phyloP scores from a whole-genome alignment of 176 grass and related monocot genomes.

The Raddia guianensis region DNA sequence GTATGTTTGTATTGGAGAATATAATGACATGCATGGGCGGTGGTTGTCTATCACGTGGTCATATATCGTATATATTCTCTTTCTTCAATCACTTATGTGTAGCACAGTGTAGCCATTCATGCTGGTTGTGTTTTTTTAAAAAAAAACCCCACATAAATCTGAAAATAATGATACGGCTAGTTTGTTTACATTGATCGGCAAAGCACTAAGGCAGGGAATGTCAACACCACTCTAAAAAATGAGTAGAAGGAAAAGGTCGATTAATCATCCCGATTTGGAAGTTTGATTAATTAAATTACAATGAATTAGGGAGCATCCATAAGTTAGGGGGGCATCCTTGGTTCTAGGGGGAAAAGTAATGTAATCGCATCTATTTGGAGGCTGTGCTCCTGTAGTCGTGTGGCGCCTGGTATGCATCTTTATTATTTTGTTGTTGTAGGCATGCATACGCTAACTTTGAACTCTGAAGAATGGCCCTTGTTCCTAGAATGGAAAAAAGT shows the following conservation, averaged over 20 bases:
- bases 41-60: no score
- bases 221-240: neutral
- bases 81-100: no score
- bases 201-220: neutral
- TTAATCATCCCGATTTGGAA: neutral
- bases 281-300: slow-evolving; percentile 27
- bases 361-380: slow-evolving; percentile 28
- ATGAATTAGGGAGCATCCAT: slow-evolving; percentile 40
- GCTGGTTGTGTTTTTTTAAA: neutral
- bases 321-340: neutral
- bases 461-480: slow-evolving; percentile 29
- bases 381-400: neutral
- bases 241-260: neutral
- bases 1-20: no score
- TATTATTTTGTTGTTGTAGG: neutral
- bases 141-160: neutral
- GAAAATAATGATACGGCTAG: neutral
- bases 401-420: neutral
- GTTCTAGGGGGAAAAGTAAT: slow-evolving; percentile 10
- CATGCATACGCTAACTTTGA: neutral
- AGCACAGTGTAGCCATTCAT: no score
- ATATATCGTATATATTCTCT: no score
- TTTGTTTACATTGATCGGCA: neutral
- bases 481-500: slow-evolving; percentile 61
- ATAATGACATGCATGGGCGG: no score